These are phyloP conservation scores for Neophaeococcomyces mojaviensis DNA, from an alignment of 2,329 filamentous ascomycete species.

Conservation along the genomic window DNA sequence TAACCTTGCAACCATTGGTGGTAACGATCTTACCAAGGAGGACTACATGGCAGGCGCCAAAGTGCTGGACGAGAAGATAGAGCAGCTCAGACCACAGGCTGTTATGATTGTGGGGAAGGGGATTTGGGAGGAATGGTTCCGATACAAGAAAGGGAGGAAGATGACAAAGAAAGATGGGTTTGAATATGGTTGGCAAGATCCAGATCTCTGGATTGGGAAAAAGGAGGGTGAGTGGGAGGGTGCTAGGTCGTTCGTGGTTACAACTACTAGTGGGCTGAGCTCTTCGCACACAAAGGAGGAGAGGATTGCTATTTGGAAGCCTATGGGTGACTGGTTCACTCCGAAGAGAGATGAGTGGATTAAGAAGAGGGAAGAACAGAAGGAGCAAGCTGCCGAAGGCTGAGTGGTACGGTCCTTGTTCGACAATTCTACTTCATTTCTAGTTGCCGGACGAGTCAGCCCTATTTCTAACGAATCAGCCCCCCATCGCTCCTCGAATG, in stretches of 20 bases:
- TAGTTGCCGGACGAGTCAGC: too few relatives aligned
- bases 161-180: constrained; percentile 60
- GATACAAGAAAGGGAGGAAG: constrained; percentile 54
- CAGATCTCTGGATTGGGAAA: constrained; percentile 52
- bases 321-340: constrained; percentile 75
- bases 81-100: constrained; percentile 61
- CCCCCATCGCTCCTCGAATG: too few relatives aligned
- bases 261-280: constrained; percentile 82
- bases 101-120: constrained; percentile 78
- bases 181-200: constrained; percentile 78
- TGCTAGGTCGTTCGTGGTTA: constrained; percentile 76
- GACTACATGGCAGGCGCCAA: constrained; percentile 76
- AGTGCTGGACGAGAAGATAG: constrained; percentile 65
- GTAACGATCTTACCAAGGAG: constrained; percentile 64
- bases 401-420: too few relatives aligned
- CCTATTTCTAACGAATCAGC: too few relatives aligned
- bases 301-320: constrained; percentile 79
- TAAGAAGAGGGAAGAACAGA: too few relatives aligned
- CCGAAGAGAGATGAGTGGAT: constrained; percentile 35
- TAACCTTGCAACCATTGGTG: constrained; percentile 63
- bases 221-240: constrained; percentile 53
- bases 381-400: too few relatives aligned
- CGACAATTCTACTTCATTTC: too few relatives aligned
- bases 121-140: constrained; percentile 81
- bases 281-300: constrained; percentile 50